Base-by-base conservation (phyloP, 805 yeast species). In the Saccharomycopsis sp. region DNA sequence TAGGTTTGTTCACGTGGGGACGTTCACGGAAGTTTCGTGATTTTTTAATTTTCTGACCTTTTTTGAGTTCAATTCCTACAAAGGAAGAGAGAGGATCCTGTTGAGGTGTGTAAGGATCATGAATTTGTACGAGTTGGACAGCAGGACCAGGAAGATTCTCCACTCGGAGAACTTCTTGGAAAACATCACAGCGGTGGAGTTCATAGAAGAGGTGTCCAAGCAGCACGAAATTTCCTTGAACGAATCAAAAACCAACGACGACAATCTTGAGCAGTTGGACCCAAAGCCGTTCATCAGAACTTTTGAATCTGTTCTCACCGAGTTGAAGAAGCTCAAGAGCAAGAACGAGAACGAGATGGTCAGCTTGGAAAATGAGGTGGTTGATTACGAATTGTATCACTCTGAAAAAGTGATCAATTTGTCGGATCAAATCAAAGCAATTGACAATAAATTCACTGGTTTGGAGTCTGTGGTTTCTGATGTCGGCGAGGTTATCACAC, bases 251-350 rank as follows among this genome's bases (percentile, higher is more conserved):
- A 32, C 51, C 33, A 46, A 36, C 35, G 45, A 43, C 34, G 43
- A 50, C 32, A 36, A 49, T 35, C 45, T 54, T 41, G 49, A 50
- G 30, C 55, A 50, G 34, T 60, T 86, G 41, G 96, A 92, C 54
- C 96, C 97, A 1, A 86, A 85, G 53, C 97, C 97, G 2, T 92
- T 84, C 56, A 89, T 89, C 35, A 73, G 96, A 50, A 85, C 95
- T 0, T 88, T 92, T 58, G 96, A 89, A 56, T 76, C 88, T 1
- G 84, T 92, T 2, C 63, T 87, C 34, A 68, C 76, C 34, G 89
- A 85, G 53, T 63, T 89, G 49, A 73, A 75, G 52, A 67, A 66
- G 37, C 60, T 92, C 32, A 68, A 68, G 34, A 71, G 68, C 1
- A 80, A 80, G 33, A 73, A 87, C 2, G 55, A 60, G 4, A 56